Percentiles rank a stretch among this genome's conserved stretches.
These are phyloP conservation scores for Geopyxis carbonaria DNA, from an alignment of 495 filamentous ascomycete species.

Conservation along the genomic window DNA sequence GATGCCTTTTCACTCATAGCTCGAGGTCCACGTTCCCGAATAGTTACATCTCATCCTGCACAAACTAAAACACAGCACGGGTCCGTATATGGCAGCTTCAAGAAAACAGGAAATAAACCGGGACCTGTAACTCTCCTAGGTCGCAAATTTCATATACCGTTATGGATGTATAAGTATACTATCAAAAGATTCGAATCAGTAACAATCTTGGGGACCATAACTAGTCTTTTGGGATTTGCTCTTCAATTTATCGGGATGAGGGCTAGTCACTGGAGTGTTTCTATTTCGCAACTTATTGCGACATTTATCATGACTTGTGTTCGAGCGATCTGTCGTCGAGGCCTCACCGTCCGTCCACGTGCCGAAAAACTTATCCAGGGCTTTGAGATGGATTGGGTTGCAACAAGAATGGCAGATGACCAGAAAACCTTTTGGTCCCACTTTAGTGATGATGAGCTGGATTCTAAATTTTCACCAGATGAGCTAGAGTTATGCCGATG, in stretches of 20 bases:
- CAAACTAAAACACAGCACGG: too few species aligned
- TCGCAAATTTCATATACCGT: too few species aligned
- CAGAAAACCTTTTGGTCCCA: too few species aligned
- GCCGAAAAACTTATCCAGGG: constrained; percentile 1
- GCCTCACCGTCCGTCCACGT: constrained; percentile 3
- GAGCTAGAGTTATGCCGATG: too few species aligned
- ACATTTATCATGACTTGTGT: constrained; percentile 14
- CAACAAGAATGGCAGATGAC: background rate
- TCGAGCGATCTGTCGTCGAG: constrained; percentile 12
- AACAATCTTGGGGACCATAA: background rate
- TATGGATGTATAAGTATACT: too few species aligned
- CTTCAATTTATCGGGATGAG: background rate
- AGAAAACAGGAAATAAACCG: too few species aligned
- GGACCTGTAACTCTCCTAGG: too few species aligned
- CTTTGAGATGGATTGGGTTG: constrained; percentile 22
- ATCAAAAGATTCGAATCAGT: too few species aligned
- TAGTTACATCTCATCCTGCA: constrained; percentile 9
- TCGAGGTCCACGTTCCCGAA: background rate
- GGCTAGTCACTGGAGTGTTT: constrained; percentile 9
- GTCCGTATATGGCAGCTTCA: too few species aligned
- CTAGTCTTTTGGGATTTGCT: background rate
- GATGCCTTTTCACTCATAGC: constrained; percentile 3
- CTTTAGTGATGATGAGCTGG: too few species aligned
- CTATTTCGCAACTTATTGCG: constrained; percentile 15
- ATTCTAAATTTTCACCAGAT: too few species aligned